Evolutionary conservation across 371 early-diverging fungal species (phyloP).

Genomic region (Cokeromyces recurvatus): DNA sequence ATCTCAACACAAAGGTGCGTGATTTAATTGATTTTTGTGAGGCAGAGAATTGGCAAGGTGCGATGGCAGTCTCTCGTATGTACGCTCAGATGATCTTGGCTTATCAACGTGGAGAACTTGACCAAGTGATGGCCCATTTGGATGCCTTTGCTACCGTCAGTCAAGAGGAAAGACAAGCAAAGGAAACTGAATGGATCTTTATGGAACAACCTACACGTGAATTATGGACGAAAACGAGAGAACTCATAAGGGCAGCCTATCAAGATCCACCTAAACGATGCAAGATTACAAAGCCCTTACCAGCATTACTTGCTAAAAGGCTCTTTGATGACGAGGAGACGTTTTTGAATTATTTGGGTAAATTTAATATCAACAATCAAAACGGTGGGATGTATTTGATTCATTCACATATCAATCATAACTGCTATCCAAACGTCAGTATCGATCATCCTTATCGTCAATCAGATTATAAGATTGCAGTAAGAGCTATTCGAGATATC

Average conservation of each 20-base stretch:
- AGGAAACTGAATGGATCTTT: conserved; percentile 63
- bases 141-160: conserved; percentile 64
- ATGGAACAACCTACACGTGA: conserved; percentile 53
- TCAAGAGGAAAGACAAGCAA: conserved; percentile 61
- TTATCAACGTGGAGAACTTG: conserved; percentile 50
- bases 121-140: conserved; percentile 46
- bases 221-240: conserved; percentile 50
- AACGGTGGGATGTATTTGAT: conserved; percentile 63
- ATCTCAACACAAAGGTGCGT: conserved; percentile 41
- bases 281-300: conserved; percentile 51
- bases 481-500: conserved; percentile 52
- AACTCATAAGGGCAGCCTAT: conserved; percentile 43
- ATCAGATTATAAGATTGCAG: conserved; percentile 49
- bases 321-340: conserved; percentile 56
- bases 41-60: conserved; percentile 51
- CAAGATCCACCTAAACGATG: conserved; percentile 43
- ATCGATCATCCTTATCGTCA: conserved; percentile 51
- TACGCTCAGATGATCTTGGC: conserved; percentile 56
- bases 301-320: conserved; percentile 32
- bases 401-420: conserved; percentile 60
- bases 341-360: conserved; percentile 57
- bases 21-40: conserved; percentile 48
- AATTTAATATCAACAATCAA: conserved; percentile 68
- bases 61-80: conserved; percentile 56
- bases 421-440: conserved; percentile 50